A percentile compares a stretch with the other conserved stretches of the same genome.
phyloP scores from a whole-genome alignment of 2,329 filamentous ascomycete species.

The Curvularia hawaiiensis region DNA sequence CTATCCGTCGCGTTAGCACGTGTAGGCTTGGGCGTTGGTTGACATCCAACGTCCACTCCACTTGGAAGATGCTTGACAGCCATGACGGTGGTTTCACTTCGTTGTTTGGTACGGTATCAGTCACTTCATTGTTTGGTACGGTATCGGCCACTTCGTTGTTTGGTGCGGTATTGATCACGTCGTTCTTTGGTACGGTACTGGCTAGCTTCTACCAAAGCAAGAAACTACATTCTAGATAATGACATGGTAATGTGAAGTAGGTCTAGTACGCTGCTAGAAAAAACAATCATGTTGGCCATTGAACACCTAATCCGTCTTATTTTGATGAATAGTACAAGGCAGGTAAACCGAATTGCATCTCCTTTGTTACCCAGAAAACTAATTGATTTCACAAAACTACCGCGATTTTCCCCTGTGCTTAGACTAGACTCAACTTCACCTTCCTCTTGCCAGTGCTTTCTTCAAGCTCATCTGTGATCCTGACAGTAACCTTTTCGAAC shows the following conservation, averaged over 20 bases:
- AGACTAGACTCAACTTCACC: slow-evolving; percentile 69
- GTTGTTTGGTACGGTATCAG: not conserved
- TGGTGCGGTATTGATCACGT: not conserved
- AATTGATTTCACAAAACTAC: not conserved
- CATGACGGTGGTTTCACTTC: not conserved
- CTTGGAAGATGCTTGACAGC: not conserved
- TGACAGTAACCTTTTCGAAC: slow-evolving; percentile 89
- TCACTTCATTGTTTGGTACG: not conserved
- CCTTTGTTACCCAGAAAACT: not conserved
- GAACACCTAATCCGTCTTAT: not conserved
- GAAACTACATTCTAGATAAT: not conserved
- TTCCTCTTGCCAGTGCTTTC: slow-evolving; percentile 95
- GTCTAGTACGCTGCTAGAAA: not conserved
- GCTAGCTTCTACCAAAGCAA: not conserved
- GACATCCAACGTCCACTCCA: not conserved
- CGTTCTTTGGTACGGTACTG: not conserved
- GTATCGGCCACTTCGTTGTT: not conserved
- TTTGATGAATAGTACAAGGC: not conserved
- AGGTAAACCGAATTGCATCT: not conserved
- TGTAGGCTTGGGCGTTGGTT: not conserved
- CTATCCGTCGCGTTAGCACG: not conserved
- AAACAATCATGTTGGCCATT: not conserved
- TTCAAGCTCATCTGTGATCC: slow-evolving; percentile 91
- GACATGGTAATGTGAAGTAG: not conserved
- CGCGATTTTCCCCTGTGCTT: slow-evolving; percentile 6